Conservation (phyloP, 805 yeast genomes). For the Sporopachydermia lactativora region DNA sequence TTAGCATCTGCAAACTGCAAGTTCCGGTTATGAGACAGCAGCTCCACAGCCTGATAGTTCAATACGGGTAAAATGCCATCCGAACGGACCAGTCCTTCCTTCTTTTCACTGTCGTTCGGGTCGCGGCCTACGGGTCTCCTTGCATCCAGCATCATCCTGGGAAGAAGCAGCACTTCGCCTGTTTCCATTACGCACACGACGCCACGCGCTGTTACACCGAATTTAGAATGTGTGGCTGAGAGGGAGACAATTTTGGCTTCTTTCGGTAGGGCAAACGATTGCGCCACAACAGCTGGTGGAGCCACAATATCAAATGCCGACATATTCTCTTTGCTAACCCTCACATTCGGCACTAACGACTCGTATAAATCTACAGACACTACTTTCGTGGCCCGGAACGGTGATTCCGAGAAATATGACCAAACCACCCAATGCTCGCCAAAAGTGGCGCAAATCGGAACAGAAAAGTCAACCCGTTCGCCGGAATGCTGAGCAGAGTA, state of each 20-base stretch:
- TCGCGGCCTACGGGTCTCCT: slow-evolving; percentile 48
- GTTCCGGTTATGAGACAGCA: slow-evolving; percentile 37
- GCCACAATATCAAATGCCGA: slow-evolving; percentile 23
- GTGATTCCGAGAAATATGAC: slow-evolving; percentile 38
- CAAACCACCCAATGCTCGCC: slow-evolving; percentile 82
- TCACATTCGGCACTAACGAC: slow-evolving; percentile 37
- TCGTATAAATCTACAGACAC: slow-evolving; percentile 72
- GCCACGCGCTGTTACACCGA: slow-evolving; percentile 56
- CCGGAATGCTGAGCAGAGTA: slow-evolving; percentile 28
- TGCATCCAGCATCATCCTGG: slow-evolving; percentile 54
- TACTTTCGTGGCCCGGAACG: slow-evolving; percentile 38
- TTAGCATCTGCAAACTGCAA: slow-evolving; percentile 21
- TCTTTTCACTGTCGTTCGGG: slow-evolving; percentile 35
- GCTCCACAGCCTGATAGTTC: slow-evolving; percentile 30
- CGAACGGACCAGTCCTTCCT: slow-evolving; percentile 53
- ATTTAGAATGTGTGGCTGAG: slow-evolving; percentile 40
- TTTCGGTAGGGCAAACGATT: slow-evolving; percentile 48
- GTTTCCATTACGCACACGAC: slow-evolving; percentile 41
- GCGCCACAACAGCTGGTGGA: slow-evolving; percentile 35
- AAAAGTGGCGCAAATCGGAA: slow-evolving; percentile 35
- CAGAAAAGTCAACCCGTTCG: slow-evolving; percentile 25
- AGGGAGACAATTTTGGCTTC: slow-evolving; percentile 34
- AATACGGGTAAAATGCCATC: slow-evolving; percentile 36
- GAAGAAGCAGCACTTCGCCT: slow-evolving; percentile 56
- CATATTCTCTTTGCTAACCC: slow-evolving; percentile 17